Evolutionary conservation across 371 early-diverging fungal species (phyloP), one percentile per base, ranked within the genome.

Genomic region (Batkoa obscura): DNA sequence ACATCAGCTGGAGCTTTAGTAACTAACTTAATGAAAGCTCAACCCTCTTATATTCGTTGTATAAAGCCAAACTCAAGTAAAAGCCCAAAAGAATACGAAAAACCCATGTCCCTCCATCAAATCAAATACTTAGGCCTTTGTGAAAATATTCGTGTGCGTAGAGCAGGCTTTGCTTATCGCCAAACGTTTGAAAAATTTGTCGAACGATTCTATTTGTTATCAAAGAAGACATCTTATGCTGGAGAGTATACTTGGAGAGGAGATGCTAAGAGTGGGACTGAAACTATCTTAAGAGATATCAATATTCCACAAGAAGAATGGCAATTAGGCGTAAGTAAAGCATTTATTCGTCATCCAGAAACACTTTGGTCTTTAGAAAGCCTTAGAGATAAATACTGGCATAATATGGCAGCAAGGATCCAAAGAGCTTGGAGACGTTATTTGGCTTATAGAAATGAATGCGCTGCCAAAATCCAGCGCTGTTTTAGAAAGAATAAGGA

Each of bases 31-130:
- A 94, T 90, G 87, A 81, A 84, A 59, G 88, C 93, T 60, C 84
- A 86, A 54, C 92, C 98, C n/a, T 87, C 92, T 41, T 99, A 99
- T 68, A 92, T 99, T 39, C 85, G 97, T 67, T 95, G 96, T 57
- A 98, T 99, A 70, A 99, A 97, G 66, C 99, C 99, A 38, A 97
- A 98, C 65, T 83, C 86, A 60, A 84, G 79, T 62, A 89, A 92
- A 67, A 78, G 83, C 46, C 80, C 94, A 0, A 74, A 78, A 6
- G 91, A 90, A 60, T 98, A 84, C 66, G 93, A 97, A 65, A 64
- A 76, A 51, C 80, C 86, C 64, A 79, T 91, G 67, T 93, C 92
- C 5, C 83, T 90, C 45, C 96, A 95, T 71, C 96, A 95, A 68
- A 83, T 95, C 50, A 88, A 93, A 55, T 97, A 97, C 63, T 74